Percentiles rank a stretch among this genome's conserved stretches.
phyloP scores from a whole-genome alignment of 208 protist genomes.

The Polymyxa betae region DNA sequence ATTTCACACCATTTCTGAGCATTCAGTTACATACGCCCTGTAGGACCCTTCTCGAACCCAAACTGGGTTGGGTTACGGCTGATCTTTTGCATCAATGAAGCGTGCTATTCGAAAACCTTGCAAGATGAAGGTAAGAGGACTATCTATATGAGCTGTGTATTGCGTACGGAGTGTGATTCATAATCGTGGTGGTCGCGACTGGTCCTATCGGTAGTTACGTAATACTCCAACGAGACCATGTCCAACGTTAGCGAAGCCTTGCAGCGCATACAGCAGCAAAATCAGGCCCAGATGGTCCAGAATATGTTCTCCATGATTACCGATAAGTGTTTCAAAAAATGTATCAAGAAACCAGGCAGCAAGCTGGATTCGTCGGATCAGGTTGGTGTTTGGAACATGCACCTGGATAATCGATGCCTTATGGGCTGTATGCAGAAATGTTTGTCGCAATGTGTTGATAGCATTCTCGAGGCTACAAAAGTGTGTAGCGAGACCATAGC shows the following conservation, averaged over 20 bases:
- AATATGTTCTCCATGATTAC: neutral
- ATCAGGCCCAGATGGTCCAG: constrained; percentile 15
- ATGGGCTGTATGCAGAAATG: neutral
- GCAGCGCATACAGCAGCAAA: neutral
- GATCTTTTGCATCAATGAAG: too few relatives aligned
- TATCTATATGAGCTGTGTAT: too few relatives aligned
- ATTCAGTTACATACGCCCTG: too few relatives aligned
- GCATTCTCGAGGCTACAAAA: neutral
- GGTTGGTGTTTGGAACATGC: neutral
- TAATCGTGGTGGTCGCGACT: too few relatives aligned
- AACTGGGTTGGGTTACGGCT: too few relatives aligned
- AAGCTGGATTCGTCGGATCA: neutral
- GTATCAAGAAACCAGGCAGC: constrained; percentile 5
- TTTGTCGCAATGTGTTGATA: neutral
- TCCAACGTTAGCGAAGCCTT: neutral
- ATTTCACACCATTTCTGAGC: too few relatives aligned
- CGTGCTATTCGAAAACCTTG: too few relatives aligned
- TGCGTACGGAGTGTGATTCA: too few relatives aligned
- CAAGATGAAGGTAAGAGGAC: too few relatives aligned
- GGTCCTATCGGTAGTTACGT: too few relatives aligned
- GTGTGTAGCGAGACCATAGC: neutral
- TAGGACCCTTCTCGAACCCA: too few relatives aligned
- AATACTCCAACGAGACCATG: too few relatives aligned
- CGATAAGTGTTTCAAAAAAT: neutral
- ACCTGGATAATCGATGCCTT: neutral